Percentiles rank a stretch among this genome's conserved stretches.
phyloP scores from a whole-genome alignment of 805 yeast genomes.

The Lachancea lanzarotensis region DNA sequence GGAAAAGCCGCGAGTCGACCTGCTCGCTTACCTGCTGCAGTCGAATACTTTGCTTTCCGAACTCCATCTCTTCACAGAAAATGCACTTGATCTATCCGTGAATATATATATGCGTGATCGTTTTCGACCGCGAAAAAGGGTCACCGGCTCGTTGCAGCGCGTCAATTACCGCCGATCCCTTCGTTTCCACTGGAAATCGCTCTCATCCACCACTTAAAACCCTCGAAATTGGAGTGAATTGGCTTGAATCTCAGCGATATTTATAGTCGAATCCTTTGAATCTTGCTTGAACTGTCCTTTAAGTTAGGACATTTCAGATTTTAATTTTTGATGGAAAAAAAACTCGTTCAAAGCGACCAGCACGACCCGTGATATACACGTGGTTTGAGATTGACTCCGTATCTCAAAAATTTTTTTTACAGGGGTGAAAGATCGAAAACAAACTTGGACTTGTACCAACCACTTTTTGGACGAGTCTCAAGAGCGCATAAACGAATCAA shows the following conservation, averaged over 20 bases:
- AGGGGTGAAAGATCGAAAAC: background rate
- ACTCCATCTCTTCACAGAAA: background rate
- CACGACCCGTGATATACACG: background rate
- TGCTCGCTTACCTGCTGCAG: background rate
- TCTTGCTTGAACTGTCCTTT: too few species aligned
- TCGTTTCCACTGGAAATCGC: background rate
- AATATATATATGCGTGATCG: background rate
- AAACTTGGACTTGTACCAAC: background rate
- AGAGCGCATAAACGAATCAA: background rate
- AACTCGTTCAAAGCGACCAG: background rate
- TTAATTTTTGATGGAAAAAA: background rate
- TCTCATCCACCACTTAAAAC: background rate
- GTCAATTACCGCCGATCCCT: background rate
- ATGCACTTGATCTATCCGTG: background rate
- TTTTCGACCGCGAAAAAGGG: background rate
- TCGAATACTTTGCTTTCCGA: constrained; percentile 1
- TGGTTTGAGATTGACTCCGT: too few species aligned
- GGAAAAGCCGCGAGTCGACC: constrained; percentile 20
- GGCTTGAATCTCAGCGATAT: background rate
- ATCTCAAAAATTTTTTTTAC: background rate
- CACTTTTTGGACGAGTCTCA: background rate
- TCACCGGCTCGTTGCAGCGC: background rate
- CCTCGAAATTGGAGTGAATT: background rate
- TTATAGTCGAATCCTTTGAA: too few species aligned
- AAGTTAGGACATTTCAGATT: too few species aligned